Evolutionary conservation across 768 basidiomycete genomes (phyloP).

Genomic region (Cystobasidium tubakii): DNA sequence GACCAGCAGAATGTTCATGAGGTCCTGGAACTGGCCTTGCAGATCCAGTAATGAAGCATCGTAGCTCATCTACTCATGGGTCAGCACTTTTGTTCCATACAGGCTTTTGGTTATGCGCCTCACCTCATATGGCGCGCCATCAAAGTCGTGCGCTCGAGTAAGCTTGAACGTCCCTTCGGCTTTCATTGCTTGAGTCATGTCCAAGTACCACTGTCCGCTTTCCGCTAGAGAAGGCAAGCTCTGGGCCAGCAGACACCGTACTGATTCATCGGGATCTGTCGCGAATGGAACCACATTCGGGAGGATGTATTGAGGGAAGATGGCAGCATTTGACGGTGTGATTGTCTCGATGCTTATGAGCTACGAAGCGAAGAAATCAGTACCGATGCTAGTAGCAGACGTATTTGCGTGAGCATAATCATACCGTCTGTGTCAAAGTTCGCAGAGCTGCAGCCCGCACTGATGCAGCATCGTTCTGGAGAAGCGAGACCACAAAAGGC

Average conservation of each 20-base stretch:
- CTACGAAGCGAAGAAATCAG: no score
- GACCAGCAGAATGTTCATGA: conserved; percentile 63
- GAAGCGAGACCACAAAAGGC: conserved; percentile 80
- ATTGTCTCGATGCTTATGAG: conserved; percentile 48
- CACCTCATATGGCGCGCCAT: conserved; percentile 71
- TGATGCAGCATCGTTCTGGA: conserved; percentile 74
- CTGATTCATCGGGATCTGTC: conserved; percentile 75
- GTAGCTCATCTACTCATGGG: conserved; percentile 67
- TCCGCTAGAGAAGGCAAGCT: conserved; percentile 79
- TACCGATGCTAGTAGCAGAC: no score
- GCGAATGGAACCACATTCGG: conserved; percentile 79
- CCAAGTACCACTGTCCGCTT: conserved; percentile 76
- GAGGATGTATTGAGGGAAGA: conserved; percentile 92
- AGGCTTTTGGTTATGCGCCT: conserved; percentile 36
- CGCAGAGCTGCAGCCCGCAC: conserved; percentile 75
- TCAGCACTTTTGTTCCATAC: background rate
- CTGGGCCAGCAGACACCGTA: conserved; percentile 72
- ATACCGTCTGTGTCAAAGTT: conserved; percentile 73
- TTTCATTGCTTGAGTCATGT: conserved; percentile 86
- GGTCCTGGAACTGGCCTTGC: conserved; percentile 72
- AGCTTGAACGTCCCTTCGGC: conserved; percentile 70
- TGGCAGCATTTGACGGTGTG: conserved; percentile 54
- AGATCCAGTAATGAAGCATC: conserved; percentile 80
- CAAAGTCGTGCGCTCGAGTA: conserved; percentile 65
- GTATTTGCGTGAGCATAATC: conserved; percentile 46